phyloP scores from a whole-genome alignment of 192 early-diverging fungal species.

The Gryganskiella cystojenkinii region DNA sequence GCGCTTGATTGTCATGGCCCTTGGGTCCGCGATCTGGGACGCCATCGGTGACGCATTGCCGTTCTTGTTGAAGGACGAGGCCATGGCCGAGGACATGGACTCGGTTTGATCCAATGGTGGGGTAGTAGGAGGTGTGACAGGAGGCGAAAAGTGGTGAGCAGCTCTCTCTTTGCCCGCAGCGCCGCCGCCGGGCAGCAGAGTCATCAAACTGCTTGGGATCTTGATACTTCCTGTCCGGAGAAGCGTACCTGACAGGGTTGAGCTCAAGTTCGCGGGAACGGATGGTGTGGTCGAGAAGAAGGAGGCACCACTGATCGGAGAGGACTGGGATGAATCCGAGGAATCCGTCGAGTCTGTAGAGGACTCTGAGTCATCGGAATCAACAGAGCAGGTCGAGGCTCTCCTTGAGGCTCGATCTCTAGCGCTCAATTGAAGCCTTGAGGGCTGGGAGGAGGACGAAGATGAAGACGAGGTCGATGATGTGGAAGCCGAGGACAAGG shows the following conservation, averaged over 20 bases:
- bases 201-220: slow-evolving; percentile 32
- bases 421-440: neutral
- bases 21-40: slow-evolving; percentile 13
- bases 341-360: slow-evolving; percentile 17
- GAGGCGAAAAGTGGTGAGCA: neutral
- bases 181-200: slow-evolving; percentile 14
- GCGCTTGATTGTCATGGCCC: slow-evolving; percentile 25
- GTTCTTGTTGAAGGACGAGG: neutral
- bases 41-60: neutral
- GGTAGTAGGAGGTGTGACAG: slow-evolving; percentile 8
- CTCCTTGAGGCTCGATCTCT: slow-evolving; percentile 5
- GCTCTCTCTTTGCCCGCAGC: neutral
- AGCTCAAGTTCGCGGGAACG: neutral
- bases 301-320: slow-evolving; percentile 32
- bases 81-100: neutral
- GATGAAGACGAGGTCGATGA: slow-evolving; percentile 12
- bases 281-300: slow-evolving; percentile 28
- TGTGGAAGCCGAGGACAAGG: neutral
- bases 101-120: slow-evolving; percentile 11
- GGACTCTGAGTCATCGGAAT: slow-evolving; percentile 7
- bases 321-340: slow-evolving; percentile 18
- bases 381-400: slow-evolving; percentile 17
- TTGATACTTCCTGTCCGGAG: slow-evolving; percentile 24
- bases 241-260: neutral
- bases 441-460: slow-evolving; percentile 1